Conservation (phyloP, 306 rosid genomes). For the Vigna radiata region DNA sequence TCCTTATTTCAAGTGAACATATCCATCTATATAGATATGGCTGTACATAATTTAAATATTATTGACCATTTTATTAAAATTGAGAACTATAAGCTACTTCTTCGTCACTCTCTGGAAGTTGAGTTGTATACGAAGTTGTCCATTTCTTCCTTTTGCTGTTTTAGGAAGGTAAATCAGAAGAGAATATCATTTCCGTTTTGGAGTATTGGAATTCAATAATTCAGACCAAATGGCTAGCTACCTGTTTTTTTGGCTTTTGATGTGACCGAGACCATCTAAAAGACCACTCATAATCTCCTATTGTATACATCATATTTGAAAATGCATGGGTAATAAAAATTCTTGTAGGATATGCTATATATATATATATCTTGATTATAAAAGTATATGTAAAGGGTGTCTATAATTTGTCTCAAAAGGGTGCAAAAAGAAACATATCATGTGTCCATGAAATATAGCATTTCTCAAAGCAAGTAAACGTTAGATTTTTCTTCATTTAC, state of each 20-base stretch:
- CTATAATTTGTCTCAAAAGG: slow-evolving; percentile 26
- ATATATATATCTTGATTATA: slow-evolving; percentile 14
- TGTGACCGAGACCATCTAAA: slow-evolving; percentile 35
- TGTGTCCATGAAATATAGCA: slow-evolving; percentile 32
- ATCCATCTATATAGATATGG: not conserved
- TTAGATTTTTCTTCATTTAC: slow-evolving; percentile 28
- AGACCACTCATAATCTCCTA: not conserved
- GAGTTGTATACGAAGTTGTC: slow-evolving; percentile 16
- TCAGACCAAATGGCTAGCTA: slow-evolving; percentile 15
- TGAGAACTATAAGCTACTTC: slow-evolving; percentile 36
- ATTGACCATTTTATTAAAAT: slow-evolving; percentile 35
- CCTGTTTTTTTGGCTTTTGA: not conserved
- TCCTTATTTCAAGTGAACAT: slow-evolving; percentile 36
- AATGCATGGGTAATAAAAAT: slow-evolving; percentile 40
- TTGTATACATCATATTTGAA: not conserved
- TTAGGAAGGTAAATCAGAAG: slow-evolving; percentile 16
- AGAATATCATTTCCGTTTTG: slow-evolving; percentile 34
- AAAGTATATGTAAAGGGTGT: slow-evolving; percentile 28
- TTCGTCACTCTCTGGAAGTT: slow-evolving; percentile 43
- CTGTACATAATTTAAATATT: not conserved
- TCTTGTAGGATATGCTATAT: slow-evolving; percentile 35
- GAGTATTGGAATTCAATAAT: slow-evolving; percentile 39
- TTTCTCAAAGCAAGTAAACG: slow-evolving; percentile 37
- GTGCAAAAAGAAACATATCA: slow-evolving; percentile 40
- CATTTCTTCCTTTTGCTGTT: not conserved